Base-by-base conservation (phyloP, 371 early-diverging fungal genomes). In the Mortierella sp. region DNA sequence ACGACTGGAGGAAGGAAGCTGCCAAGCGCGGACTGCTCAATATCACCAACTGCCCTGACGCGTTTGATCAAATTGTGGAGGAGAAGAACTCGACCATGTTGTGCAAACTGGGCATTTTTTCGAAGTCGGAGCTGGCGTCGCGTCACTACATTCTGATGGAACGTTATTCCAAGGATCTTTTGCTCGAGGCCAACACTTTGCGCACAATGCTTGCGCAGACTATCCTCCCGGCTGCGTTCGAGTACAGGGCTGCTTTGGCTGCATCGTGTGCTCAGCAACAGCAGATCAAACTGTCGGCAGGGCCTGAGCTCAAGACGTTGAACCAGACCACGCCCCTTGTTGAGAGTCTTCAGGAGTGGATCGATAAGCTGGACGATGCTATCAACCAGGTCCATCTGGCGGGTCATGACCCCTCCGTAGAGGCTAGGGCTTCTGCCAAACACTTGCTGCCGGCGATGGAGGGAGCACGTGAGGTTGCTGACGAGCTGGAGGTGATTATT, bases 91-190 rank as follows among this genome's bases (percentile, higher is more conserved):
- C 93, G 50, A 90, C 94, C 38, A 95, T 98, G 94, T 90, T 99
- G 83, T 92, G 90, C 80, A 88, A 90, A 28, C 91, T 92, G 47
- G 96, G 96, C 82, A 96, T 99, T 88, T 96, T 98, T 89, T 94
- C 96, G 57, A 92, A 94, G 75, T 89, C 91, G 54, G 99, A 99
- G 91, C 90, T 99, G 80, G 83, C 94, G 75, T 97, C 99, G 47
- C 96, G 99, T 82, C 97, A 94, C 94, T 96, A 98, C 90, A 97
- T 99, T 88, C 91, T 99, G 81, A 90, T 94, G 83, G 99, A 99
- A 91, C 97, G 96, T 87, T 99, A 98, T 88, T 92, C 95, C 90
- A 99, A 99, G 95, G 98, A 98, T 88, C 87, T 98, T 55, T 85
- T 96, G 77, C 97, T 98, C 82, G 99, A 99, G 93, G 97, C 96